phyloP scores from a whole-genome alignment of 148 eudicot species.

The Tetragonia tetragonoides region DNA sequence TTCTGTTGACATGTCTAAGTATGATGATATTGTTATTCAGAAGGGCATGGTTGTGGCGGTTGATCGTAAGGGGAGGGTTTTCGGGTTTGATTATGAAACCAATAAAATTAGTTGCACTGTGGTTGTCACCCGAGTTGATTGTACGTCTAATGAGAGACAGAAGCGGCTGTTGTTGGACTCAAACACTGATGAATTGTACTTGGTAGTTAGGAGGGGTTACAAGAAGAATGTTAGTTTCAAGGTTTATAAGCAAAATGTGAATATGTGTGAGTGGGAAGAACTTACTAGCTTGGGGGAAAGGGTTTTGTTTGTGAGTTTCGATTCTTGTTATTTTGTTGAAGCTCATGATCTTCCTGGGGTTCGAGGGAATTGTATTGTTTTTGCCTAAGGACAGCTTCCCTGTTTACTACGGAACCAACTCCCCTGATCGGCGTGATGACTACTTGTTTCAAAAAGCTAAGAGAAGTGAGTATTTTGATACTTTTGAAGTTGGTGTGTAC shows the following conservation, averaged over 20 bases:
- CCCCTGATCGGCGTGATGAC: not conserved
- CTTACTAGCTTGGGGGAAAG: conserved; percentile 4
- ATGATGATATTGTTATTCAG: conserved; percentile 11
- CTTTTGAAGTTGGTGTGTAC: not conserved
- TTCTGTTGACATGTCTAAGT: not conserved
- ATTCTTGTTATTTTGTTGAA: conserved; percentile 8
- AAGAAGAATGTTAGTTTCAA: too few relatives aligned
- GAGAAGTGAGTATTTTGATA: not conserved
- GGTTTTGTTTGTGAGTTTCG: conserved; percentile 16
- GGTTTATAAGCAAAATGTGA: conserved; percentile 10
- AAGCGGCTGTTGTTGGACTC: conserved; percentile 7
- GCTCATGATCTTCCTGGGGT: conserved; percentile 3
- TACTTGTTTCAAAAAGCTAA: not conserved
- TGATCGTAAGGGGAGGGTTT: conserved; percentile 12
- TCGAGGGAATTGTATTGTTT: conserved; percentile 7
- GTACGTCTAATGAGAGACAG: not conserved
- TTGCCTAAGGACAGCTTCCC: conserved; percentile 12
- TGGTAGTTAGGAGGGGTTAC: not conserved
- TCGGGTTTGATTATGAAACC: not conserved
- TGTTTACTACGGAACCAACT: not conserved
- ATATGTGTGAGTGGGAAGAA: not conserved
- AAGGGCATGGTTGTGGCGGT: not conserved
- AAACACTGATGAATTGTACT: not conserved
- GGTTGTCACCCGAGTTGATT: too few relatives aligned
- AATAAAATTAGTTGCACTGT: not conserved